Base-by-base conservation (phyloP, 2,329 filamentous ascomycete species). In the Phyllosticta ampelicida region DNA sequence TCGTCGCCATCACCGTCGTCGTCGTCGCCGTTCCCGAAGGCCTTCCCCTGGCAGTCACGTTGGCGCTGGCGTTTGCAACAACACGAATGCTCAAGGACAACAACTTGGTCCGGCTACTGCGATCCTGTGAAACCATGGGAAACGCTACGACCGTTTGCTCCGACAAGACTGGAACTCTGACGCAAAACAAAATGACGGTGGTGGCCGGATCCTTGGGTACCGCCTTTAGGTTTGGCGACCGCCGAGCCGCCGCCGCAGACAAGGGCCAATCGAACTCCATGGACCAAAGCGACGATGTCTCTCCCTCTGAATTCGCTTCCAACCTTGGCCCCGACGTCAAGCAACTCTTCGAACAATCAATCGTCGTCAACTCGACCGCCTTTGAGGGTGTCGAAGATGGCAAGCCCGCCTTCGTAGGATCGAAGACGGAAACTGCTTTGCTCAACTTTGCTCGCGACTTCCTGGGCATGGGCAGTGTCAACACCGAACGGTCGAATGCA, bases 81-180 rank as follows among this genome's bases (percentile, higher is more conserved):
- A 86, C 81, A 49, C 77, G 82, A 36, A 84, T 87, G 78, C 71
- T 86, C 49, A 86, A 84, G 65, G 84, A 86, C 69, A 86, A 86
- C 72, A 87, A 86, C 62, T 72, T 87, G 28, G 85, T 87, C n/a
- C 81, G 84, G 59, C 75, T 85, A 30, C 74, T 87, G 26, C 79
- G 82, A 60, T 84, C 84, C 60, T 86, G 84, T 66, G 85, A 87
- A 69, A 86, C 84, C 2, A 86, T 87, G 84, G 84, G 84, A 5
- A 87, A 87, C 64, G 83, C 83, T 26, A 86, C 83, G 1, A 86
- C 87, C 0, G 86, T 92, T 36, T 92, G 88, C 71, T 90, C 87
- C 3, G 88, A 86, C 30, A 59, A 59, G 18, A 59, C 57, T 11
- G 57, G 57, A 21, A 59, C 57, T 6, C 53, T 71, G 53, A 71